These are phyloP conservation scores for Trichothecium sympodiale DNA, from an alignment of 2,329 filamentous ascomycete species.

Conservation along the genomic window DNA sequence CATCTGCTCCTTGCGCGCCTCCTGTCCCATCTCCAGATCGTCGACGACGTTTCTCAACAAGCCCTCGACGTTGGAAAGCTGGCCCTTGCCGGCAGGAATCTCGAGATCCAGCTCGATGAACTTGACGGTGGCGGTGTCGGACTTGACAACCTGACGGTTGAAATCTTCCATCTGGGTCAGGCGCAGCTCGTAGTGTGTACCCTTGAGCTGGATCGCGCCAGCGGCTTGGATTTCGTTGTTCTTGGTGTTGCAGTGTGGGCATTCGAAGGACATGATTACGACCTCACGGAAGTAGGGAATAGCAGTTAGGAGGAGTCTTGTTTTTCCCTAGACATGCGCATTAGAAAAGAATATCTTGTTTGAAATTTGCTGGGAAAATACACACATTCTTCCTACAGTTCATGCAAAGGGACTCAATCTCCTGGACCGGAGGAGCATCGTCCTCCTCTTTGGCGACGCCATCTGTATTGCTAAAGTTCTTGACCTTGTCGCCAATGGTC, in stretches of 20 bases:
- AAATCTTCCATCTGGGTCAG: slow-evolving; percentile 66
- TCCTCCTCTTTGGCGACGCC: slow-evolving; percentile 26
- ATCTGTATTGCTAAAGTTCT: slow-evolving; percentile 31
- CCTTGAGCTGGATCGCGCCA: slow-evolving; percentile 82
- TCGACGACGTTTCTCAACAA: slow-evolving; percentile 67
- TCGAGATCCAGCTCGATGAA: slow-evolving; percentile 90
- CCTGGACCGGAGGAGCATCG: slow-evolving; percentile 47
- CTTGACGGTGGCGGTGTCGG: slow-evolving; percentile 74
- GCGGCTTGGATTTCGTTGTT: slow-evolving; percentile 94
- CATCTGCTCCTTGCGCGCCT: slow-evolving; percentile 63
- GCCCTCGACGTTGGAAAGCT: slow-evolving; percentile 89
- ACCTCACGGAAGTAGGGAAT: slow-evolving; percentile 98
- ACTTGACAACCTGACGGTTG: slow-evolving; percentile 81
- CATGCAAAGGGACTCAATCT: slow-evolving; percentile 76
- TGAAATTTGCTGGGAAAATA: slow-evolving; percentile 3
- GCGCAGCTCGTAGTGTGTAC: slow-evolving; percentile 71
- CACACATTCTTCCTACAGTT: slow-evolving; percentile 70
- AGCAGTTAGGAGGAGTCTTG: slow-evolving; percentile 74
- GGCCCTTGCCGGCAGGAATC: slow-evolving; percentile 80
- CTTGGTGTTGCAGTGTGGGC: slow-evolving; percentile 76
- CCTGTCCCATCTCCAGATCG: slow-evolving; percentile 73
- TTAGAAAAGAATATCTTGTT: background rate
- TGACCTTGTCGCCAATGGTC: slow-evolving; percentile 50
- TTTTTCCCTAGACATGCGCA: slow-evolving; percentile 52
- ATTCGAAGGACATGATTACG: slow-evolving; percentile 93